Conservation (phyloP, 306 rosid species). For the Prosopis cineraria region DNA sequence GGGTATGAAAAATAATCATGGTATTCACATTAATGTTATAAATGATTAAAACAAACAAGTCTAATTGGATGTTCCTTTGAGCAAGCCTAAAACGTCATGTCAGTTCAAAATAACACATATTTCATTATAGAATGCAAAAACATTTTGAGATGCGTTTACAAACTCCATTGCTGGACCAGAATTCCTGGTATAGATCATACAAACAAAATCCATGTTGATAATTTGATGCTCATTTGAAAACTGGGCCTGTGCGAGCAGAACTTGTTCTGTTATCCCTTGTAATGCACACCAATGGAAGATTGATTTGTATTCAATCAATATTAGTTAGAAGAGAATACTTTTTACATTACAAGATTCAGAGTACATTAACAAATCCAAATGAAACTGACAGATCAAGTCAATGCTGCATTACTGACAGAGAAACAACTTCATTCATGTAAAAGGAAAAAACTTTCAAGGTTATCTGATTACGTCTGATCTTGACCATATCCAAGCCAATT, state of each 20-base stretch:
- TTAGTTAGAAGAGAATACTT: neutral
- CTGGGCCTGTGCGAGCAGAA: neutral
- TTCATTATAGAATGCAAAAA: neutral
- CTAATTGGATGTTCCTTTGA: neutral
- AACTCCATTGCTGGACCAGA: constrained; percentile 2
- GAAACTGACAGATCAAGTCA: constrained; percentile 8
- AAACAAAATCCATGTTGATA: neutral
- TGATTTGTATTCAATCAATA: constrained; percentile 1
- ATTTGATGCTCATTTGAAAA: neutral
- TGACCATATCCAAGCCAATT: constrained; percentile 11
- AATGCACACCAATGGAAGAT: neutral
- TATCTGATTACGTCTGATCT: neutral
- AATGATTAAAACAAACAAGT: constrained; percentile 12
- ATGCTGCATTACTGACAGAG: neutral
- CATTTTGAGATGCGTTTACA: constrained; percentile 11
- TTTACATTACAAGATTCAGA: neutral
- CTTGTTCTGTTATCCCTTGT: neutral
- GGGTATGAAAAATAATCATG: constrained; percentile 19
- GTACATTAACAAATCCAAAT: neutral
- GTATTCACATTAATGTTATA: constrained; percentile 16
- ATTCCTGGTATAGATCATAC: neutral
- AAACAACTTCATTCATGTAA: constrained; percentile 3
- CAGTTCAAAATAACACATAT: neutral
- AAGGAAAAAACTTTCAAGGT: constrained; percentile 23
- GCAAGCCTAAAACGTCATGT: neutral